phyloP scores from a whole-genome alignment of 805 yeast genomes.

The Saccharomyces mikatae region DNA sequence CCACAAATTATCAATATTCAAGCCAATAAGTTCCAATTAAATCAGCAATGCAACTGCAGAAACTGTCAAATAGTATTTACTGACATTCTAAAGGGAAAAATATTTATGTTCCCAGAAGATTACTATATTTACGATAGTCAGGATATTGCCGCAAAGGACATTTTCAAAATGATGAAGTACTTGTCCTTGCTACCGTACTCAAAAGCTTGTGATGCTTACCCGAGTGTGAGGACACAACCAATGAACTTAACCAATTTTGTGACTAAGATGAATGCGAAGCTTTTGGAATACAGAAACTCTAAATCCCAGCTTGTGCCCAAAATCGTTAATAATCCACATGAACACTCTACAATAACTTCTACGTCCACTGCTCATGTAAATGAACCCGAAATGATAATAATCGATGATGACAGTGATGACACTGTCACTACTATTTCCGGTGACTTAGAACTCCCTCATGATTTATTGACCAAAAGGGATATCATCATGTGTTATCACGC shows the following conservation, averaged over 20 bases:
- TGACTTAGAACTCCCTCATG: slow-evolving; percentile 20
- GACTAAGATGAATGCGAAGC: slow-evolving; percentile 20
- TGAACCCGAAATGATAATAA: background rate
- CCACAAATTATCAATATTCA: slow-evolving; percentile 24
- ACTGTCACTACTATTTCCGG: background rate
- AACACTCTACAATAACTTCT: background rate
- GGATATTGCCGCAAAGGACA: slow-evolving; percentile 30
- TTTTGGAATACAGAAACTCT: slow-evolving; percentile 19
- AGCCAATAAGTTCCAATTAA: slow-evolving; percentile 20
- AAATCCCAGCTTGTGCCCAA: slow-evolving; percentile 16
- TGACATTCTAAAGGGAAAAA: slow-evolving; percentile 29
- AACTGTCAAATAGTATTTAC: slow-evolving; percentile 26
- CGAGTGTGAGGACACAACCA: slow-evolving; percentile 37
- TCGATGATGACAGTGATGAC: slow-evolving; percentile 4
- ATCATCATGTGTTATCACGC: slow-evolving; percentile 32
- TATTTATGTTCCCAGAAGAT: slow-evolving; percentile 28
- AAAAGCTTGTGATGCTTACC: slow-evolving; percentile 37
- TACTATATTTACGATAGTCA: slow-evolving; percentile 19
- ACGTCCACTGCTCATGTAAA: background rate
- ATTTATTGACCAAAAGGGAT: slow-evolving; percentile 27
- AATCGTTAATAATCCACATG: background rate
- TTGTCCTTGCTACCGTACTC: slow-evolving; percentile 35
- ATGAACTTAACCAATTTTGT: slow-evolving; percentile 30
- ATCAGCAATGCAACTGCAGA: slow-evolving; percentile 28
- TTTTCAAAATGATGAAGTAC: slow-evolving; percentile 31